These are phyloP conservation scores for Kwoniella sp. DNA, from an alignment of 768 basidiomycete species.

Conservation along the genomic window DNA sequence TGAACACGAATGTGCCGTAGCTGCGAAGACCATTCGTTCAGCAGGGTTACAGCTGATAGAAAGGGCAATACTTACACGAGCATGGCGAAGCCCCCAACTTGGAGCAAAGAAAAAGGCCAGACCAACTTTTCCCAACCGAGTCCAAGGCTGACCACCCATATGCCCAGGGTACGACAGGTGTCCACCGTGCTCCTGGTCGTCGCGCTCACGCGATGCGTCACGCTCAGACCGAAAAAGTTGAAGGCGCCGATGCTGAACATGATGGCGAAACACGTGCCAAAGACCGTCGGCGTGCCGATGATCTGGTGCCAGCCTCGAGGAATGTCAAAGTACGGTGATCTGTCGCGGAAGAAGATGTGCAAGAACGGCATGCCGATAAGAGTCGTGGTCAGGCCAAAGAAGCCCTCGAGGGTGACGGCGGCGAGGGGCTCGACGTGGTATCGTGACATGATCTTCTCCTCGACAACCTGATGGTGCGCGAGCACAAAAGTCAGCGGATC, in stretches of 20 bases:
- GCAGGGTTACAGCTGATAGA: too few relatives aligned
- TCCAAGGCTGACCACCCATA: slow-evolving; percentile 83
- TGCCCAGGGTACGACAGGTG: slow-evolving; percentile 91
- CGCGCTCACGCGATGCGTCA: slow-evolving; percentile 89
- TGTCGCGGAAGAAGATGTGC: slow-evolving; percentile 51
- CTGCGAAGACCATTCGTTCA: slow-evolving; percentile 57
- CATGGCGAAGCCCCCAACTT: slow-evolving; percentile 80
- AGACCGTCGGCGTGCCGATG: slow-evolving; percentile 71
- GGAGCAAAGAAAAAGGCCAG: slow-evolving; percentile 78
- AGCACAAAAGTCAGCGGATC: too few relatives aligned
- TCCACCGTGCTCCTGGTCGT: slow-evolving; percentile 85
- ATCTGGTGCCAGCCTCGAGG: slow-evolving; percentile 87
- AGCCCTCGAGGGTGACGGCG: slow-evolving; percentile 91
- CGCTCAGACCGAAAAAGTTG: slow-evolving; percentile 88
- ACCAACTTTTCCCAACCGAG: slow-evolving; percentile 87
- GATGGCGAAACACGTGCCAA: slow-evolving; percentile 70
- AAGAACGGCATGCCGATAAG: slow-evolving; percentile 78
- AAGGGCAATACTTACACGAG: slow-evolving; percentile 70
- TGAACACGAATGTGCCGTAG: slow-evolving; percentile 94
- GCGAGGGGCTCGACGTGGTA: slow-evolving; percentile 81
- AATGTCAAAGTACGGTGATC: slow-evolving; percentile 73
- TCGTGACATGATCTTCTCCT: slow-evolving; percentile 91
- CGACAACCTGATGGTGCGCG: slow-evolving; percentile 70
- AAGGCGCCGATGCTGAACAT: slow-evolving; percentile 76
- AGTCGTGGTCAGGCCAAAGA: slow-evolving; percentile 83